Percentiles rank a stretch among this genome's conserved stretches.
Conservation (phyloP, 768 basidiomycete genomes). For the Tylopilus plumbeoviolaceoides region DNA sequence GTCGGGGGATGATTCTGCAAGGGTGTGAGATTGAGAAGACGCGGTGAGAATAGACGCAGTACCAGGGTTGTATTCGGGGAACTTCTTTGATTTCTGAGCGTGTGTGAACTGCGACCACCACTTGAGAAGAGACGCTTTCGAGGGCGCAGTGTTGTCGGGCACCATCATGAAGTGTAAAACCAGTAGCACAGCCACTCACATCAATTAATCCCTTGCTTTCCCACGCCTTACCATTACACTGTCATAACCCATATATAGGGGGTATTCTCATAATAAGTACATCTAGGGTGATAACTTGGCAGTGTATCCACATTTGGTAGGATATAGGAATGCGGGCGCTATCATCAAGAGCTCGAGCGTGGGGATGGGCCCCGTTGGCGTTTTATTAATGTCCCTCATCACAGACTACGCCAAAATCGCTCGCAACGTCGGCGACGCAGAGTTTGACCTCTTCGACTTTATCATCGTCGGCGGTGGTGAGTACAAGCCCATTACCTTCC, state of each 20-base stretch:
- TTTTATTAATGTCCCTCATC: too few species aligned
- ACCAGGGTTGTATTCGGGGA: conserved; percentile 44
- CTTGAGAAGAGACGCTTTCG: conserved; percentile 62
- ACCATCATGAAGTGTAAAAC: conserved; percentile 19
- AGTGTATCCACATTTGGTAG: too few species aligned
- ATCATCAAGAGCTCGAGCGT: too few species aligned
- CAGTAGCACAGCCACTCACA: conserved; percentile 19
- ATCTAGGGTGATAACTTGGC: too few species aligned
- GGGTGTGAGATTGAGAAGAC: not conserved
- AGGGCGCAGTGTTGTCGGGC: conserved; percentile 30
- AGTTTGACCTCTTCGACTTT: conserved; percentile 41
- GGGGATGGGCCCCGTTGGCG: too few species aligned
- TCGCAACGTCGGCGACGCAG: not conserved
- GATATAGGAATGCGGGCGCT: too few species aligned
- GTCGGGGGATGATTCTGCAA: conserved; percentile 29
- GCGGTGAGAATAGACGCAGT: conserved; percentile 16
- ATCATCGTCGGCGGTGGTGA: conserved; percentile 55
- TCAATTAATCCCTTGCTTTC: too few species aligned
- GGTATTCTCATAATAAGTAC: too few species aligned
- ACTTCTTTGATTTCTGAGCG: conserved; percentile 58
- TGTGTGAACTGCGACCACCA: conserved; percentile 82
- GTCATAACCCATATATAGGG: too few species aligned
- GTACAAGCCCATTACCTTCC: not conserved
- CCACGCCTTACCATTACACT: too few species aligned
- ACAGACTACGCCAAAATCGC: conserved; percentile 2